Base-by-base conservation (phyloP, 495 filamentous ascomycete genomes). In the Neurospora sp. region DNA sequence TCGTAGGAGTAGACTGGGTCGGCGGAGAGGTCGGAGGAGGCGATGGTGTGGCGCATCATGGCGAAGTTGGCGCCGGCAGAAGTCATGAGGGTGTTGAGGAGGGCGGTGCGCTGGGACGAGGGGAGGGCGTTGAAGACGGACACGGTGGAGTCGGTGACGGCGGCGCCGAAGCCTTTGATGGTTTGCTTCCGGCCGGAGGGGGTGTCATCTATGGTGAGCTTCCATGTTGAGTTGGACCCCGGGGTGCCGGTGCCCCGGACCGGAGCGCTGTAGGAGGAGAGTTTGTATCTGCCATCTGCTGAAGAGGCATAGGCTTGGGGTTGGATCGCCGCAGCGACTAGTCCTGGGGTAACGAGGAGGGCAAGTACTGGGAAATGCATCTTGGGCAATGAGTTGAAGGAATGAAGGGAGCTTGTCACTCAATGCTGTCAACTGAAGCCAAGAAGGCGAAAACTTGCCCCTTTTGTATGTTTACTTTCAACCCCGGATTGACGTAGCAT, bases 111-210 rank as follows among this genome's bases (percentile, higher is more conserved):
- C 10, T 76, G 81, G 66, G 79, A 76, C 31, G 80, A 75, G 14
- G 81, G 70, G 5, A 89, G 79, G 0, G 79, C 80, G 69, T 86
- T 84, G 79, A 89, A 84, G 8, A 85, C 82, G 35, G 82, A 79
- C 5, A 88, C 87, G 5, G 87, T 87, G 10, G 86, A 84, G 74
- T 88, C 87, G 22, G 87, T 89, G 42, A 87, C 85, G 8, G 87
- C 83, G 41, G 84, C 86, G 35, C 87, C 87, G 71, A 89, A 89
- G 3, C 87, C 87, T 31, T 77, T 80, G 74, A 89, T 83, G 22
- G 81, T 83, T 75, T 87, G 82, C 68, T 85, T 87, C 68, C 84
- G 77, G 7, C 86, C 86, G 16, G 82, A 75, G 69, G 76, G 42
- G 7, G 85, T 84, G 75, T 88, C 86, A 59, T 88, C 84, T 27